phyloP scores from a whole-genome alignment of 306 rosid species.

The Acacia crassicarpa region DNA sequence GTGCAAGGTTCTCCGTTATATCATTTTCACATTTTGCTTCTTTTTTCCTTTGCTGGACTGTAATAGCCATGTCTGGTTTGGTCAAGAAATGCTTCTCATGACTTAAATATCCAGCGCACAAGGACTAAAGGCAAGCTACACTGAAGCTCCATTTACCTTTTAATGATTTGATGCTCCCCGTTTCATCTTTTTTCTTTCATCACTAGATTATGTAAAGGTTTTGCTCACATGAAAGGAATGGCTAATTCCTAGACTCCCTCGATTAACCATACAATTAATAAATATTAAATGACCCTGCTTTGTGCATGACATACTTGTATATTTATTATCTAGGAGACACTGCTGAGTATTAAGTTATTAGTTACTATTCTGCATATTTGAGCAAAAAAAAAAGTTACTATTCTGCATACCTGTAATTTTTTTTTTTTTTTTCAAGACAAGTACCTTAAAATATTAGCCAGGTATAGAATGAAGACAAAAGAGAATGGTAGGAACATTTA shows the following conservation, averaged over 20 bases:
- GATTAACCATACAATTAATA: conserved; percentile 17
- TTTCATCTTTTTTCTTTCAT: conserved; percentile 24
- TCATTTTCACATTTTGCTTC: conserved; percentile 29
- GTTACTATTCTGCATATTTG: background rate
- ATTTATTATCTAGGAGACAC: background rate
- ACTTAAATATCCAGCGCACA: conserved; percentile 39
- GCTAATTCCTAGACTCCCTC: conserved; percentile 32
- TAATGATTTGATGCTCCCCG: conserved; percentile 45
- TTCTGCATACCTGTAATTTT: background rate
- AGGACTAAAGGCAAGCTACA: conserved; percentile 35
- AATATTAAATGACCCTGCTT: background rate
- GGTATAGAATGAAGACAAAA: background rate
- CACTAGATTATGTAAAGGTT: conserved; percentile 13
- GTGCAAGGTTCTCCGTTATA: conserved; percentile 22
- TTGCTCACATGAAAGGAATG: conserved; percentile 37
- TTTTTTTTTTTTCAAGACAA: background rate
- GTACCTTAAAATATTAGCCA: background rate
- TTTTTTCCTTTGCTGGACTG: conserved; percentile 2
- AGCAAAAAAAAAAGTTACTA: too few species aligned
- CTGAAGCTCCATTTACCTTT: conserved; percentile 46
- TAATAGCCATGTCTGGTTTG: conserved; percentile 37
- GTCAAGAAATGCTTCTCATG: conserved; percentile 37
- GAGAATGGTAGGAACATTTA: background rate
- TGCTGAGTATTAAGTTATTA: background rate
- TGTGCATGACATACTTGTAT: background rate